phyloP scores from a whole-genome alignment of 257 asterid genomes.

The Solanum appendiculatum region DNA sequence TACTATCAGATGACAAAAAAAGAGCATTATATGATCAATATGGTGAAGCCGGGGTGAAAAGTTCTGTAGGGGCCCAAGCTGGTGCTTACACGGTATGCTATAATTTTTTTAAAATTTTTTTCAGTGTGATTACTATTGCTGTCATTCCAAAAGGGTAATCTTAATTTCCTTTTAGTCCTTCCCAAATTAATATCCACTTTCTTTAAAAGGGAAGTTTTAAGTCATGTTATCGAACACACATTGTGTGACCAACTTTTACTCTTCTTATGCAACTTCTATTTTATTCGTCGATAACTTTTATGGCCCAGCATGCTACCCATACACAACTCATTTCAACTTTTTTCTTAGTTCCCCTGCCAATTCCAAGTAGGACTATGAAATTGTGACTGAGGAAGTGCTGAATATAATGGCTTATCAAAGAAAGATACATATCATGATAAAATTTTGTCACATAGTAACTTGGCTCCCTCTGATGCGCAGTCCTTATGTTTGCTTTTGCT shows the following conservation, averaged over 20 bases:
- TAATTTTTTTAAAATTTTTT: neutral
- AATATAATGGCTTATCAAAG: neutral
- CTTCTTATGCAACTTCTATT: neutral
- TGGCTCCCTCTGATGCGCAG: neutral
- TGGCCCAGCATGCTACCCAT: neutral
- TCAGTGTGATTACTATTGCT: neutral
- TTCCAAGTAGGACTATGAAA: neutral
- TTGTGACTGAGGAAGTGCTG: neutral
- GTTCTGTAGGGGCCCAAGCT: slow-evolving; percentile 67
- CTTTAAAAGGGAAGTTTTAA: neutral
- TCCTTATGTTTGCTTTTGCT: neutral
- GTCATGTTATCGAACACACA: neutral
- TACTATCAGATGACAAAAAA: slow-evolving; percentile 96
- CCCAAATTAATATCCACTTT: neutral
- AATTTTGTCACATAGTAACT: neutral
- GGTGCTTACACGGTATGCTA: slow-evolving; percentile 81
- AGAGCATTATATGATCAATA: slow-evolving; percentile 92
- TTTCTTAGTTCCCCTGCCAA: neutral
- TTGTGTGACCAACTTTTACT: neutral
- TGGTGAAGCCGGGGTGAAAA: slow-evolving; percentile 96
- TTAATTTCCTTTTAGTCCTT: neutral
- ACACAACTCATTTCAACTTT: neutral
- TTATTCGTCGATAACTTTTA: neutral
- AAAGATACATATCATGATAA: neutral
- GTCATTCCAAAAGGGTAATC: neutral